Base-by-base conservation (phyloP, 176 grass and related monocot species). In the Metroxylon sagu region DNA sequence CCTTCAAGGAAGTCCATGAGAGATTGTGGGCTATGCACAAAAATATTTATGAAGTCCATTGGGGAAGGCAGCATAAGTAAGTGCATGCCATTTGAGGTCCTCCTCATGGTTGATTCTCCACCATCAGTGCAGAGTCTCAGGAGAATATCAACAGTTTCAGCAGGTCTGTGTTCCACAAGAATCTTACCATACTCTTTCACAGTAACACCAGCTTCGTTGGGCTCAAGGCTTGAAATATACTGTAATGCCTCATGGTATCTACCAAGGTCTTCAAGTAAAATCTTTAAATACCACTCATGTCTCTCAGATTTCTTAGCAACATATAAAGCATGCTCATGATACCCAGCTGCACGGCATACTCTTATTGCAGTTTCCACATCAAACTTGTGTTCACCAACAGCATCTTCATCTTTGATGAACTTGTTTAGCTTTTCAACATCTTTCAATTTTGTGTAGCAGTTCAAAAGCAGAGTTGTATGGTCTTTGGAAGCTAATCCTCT, bases 121-220 rank as follows among this genome's bases (percentile, higher is more conserved):
- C 57, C 65, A 73, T 82, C 71, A 14, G 82, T 88, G 65, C 93
- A 98, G 51, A 98, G 76, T 60, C 57, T 80, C 65, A 89, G 63
- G 59, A 98, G 53, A 80, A 91, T 89, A 49, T 89, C 67, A 83
- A 98, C 84, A 48, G 93, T 98, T 85, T 98, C 80, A 50, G 88
- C 64, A 53, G 88, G 78, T 57, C 69, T 92, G 59, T 98, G 88
- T 55, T 89, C 88, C 73, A 98, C 68, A 60, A 98, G 88, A 74
- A 98, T 98, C 80, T 98, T 92, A 25, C 93, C 93, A 52, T 92
- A 89, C 70, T 98, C 87, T 83, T 98, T 98, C 61, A 92, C 72
- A 52, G 84, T 92, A 68, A 80, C 74, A 76, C 93, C 84, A 68
- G 88, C 88, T 89, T 98, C 79, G 50, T 98, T 91, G 53, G 87